These are phyloP conservation scores for Drechslerella dactyloides DNA, from an alignment of 2,329 filamentous ascomycete genomes.

Conservation along the genomic window DNA sequence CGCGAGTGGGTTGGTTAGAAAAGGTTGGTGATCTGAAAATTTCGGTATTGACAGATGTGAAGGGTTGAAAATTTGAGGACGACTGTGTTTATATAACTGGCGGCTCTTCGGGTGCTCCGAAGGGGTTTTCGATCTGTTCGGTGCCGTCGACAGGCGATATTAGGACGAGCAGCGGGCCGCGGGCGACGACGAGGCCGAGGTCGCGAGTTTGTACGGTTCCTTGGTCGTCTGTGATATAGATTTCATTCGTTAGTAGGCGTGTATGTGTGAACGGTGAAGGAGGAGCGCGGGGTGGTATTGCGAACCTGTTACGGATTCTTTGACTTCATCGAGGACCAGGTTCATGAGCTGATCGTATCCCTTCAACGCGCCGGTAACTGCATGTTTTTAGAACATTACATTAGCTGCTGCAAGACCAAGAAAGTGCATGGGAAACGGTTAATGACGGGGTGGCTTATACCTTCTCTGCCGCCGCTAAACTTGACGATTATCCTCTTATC, in stretches of 20 bases:
- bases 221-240: conserved; percentile 74
- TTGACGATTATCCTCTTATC: conserved; percentile 95
- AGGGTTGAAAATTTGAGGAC: not conserved
- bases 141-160: conserved; percentile 93
- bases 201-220: conserved; percentile 82
- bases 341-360: conserved; percentile 99
- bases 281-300: conserved; percentile 31
- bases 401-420: not conserved
- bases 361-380: conserved; percentile 87
- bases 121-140: conserved; percentile 94
- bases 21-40: too few relatives aligned
- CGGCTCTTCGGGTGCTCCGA: conserved; percentile 74
- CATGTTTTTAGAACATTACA: not conserved
- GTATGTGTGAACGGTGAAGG: conserved; percentile 7
- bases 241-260: conserved; percentile 21
- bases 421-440: not conserved
- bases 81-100: conserved; percentile 29
- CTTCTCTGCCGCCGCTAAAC: conserved; percentile 92
- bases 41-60: not conserved
- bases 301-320: conserved; percentile 85
- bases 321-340: conserved; percentile 89
- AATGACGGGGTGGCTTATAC: conserved; percentile 61
- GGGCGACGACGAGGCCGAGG: conserved; percentile 84
- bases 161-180: conserved; percentile 88
- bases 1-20: too few relatives aligned